phyloP scores from a whole-genome alignment of 2,329 filamentous ascomycete species.

The Colletotrichum somersetense region DNA sequence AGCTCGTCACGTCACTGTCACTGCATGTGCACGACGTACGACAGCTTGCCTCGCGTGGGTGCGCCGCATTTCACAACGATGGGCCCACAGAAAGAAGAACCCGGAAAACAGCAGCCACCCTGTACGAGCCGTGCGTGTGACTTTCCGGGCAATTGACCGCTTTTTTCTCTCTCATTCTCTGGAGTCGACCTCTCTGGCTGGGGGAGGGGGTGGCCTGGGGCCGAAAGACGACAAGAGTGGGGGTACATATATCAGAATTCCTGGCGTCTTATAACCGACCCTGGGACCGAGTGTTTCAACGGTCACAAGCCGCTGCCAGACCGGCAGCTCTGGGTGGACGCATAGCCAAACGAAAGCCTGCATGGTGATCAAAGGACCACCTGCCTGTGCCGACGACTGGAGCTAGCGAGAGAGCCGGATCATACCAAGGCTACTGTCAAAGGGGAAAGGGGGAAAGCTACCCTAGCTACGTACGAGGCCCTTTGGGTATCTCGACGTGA shows the following conservation, averaged over 20 bases:
- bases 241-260: conserved; percentile 36
- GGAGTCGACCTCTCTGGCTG: conserved; percentile 9
- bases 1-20: conserved; percentile 37
- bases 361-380: conserved; percentile 4
- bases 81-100: not conserved
- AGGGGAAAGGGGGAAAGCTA: conserved; percentile 2
- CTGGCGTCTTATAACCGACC: conserved; percentile 26
- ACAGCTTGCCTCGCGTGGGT: conserved; percentile 16
- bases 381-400: conserved; percentile 2
- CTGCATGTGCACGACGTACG: conserved; percentile 21
- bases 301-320: conserved; percentile 28
- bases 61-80: conserved; percentile 23
- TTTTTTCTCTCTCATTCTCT: conserved; percentile 9
- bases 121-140: conserved; percentile 23
- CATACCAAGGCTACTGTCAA: conserved; percentile 24
- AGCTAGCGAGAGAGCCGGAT: conserved; percentile 25
- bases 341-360: conserved; percentile 4
- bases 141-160: conserved; percentile 30
- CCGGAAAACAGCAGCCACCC: conserved; percentile 6
- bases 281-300: conserved; percentile 38
- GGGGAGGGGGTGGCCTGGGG: conserved; percentile 16
- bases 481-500: conserved; percentile 13
- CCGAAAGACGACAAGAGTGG: conserved; percentile 20
- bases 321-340: conserved; percentile 17
- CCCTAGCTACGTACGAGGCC: not conserved